A percentile compares a stretch with the other conserved stretches of the same genome.
phyloP scores from a whole-genome alignment of 2,329 filamentous ascomycete species.

The Beauveria brongniartii region DNA sequence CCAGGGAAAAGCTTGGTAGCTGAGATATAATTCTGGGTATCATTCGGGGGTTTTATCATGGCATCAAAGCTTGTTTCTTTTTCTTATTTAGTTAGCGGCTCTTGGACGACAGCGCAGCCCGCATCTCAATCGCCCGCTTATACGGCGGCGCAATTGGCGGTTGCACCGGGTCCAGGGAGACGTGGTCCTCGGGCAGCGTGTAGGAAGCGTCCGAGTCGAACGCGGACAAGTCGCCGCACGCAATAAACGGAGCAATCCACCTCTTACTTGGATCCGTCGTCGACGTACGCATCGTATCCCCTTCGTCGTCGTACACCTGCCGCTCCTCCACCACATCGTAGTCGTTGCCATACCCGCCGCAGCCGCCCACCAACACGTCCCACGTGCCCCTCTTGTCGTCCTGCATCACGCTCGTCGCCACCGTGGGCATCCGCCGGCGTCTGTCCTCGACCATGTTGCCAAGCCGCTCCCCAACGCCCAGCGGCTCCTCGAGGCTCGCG shows the following conservation, averaged over 20 bases:
- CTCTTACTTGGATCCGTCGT: constrained; percentile 35
- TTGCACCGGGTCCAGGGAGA: constrained; percentile 85
- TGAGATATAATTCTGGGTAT: not conserved
- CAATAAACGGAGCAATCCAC: constrained; percentile 93
- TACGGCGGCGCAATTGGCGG: constrained; percentile 95
- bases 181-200: constrained; percentile 73
- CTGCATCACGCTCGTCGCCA: constrained; percentile 37
- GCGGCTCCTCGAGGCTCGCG: constrained; percentile 65
- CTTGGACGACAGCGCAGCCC: constrained; percentile 28
- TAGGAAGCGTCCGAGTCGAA: constrained; percentile 97
- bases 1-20: not conserved
- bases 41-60: not conserved
- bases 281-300: constrained; percentile 15
- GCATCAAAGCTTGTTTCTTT: not conserved
- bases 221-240: constrained; percentile 90
- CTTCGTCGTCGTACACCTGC: constrained; percentile 39
- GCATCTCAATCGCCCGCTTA: constrained; percentile 76
- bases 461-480: constrained; percentile 55
- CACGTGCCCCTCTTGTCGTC: constrained; percentile 37
- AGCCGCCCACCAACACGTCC: constrained; percentile 19
- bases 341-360: constrained; percentile 13
- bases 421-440: constrained; percentile 30
- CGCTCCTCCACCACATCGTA: constrained; percentile 34
- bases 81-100: constrained; percentile 18
- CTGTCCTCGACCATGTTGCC: constrained; percentile 40